These are phyloP conservation scores for Diaporthe sp. DNA, from an alignment of 2,329 filamentous ascomycete genomes.

Conservation along the genomic window DNA sequence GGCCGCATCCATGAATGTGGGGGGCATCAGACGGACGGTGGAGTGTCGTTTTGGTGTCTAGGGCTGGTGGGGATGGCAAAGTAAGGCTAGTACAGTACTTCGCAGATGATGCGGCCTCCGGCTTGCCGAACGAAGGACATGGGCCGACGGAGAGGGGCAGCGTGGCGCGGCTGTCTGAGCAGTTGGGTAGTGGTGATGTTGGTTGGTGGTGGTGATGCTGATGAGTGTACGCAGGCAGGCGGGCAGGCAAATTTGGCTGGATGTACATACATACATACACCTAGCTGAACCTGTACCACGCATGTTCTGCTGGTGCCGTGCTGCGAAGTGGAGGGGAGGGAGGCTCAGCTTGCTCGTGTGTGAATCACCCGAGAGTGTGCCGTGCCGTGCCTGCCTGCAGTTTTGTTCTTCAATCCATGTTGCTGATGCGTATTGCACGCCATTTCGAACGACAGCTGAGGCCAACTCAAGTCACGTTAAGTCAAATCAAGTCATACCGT, in stretches of 20 bases:
- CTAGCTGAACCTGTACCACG: not conserved
- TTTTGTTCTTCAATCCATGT: not conserved
- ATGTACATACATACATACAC: not conserved
- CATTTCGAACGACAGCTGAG: not conserved
- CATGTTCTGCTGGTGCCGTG: not conserved
- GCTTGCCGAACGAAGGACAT: constrained; percentile 17
- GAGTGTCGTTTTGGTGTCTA: constrained; percentile 17
- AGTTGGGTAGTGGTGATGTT: not conserved
- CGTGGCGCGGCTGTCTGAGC: constrained; percentile 7
- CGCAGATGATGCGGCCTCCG: not conserved
- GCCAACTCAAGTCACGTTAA: not conserved
- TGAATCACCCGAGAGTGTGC: not conserved
- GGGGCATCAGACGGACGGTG: constrained; percentile 8
- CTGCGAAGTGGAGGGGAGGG: not conserved
- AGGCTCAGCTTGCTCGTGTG: constrained; percentile 1
- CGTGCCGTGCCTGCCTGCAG: not conserved
- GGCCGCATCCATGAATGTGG: constrained; percentile 9
- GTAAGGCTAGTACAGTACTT: not conserved
- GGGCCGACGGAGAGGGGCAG: constrained; percentile 12
- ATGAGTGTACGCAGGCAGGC: not conserved
- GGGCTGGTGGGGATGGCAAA: constrained; percentile 11
- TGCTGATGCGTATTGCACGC: not conserved
- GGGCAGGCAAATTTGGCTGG: not conserved
- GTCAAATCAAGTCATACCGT: not conserved
- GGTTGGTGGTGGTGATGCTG: not conserved